A percentile compares a stretch with the other conserved stretches of the same genome.
Conservation (phyloP, 805 yeast species). For the Saccharomycopsis schoenii region DNA sequence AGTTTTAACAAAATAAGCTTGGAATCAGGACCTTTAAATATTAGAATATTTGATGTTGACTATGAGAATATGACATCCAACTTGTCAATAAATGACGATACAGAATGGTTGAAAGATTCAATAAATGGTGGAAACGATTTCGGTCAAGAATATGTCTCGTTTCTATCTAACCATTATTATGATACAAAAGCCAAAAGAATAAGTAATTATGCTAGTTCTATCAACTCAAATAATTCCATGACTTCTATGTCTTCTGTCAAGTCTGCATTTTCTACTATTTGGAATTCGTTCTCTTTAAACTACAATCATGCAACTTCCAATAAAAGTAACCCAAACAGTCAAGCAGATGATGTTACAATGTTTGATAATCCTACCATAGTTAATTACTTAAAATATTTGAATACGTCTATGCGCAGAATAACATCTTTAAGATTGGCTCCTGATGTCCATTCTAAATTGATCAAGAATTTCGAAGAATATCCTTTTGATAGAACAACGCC, state of each 20-base stretch:
- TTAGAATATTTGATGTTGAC: constrained; percentile 47
- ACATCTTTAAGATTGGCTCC: constrained; percentile 56
- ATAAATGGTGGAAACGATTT: not conserved
- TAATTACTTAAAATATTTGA: constrained; percentile 42
- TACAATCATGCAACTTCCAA: not conserved
- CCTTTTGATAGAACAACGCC: constrained; percentile 68
- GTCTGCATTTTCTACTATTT: constrained; percentile 25
- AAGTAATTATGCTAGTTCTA: constrained; percentile 15
- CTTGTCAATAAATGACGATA: not conserved
- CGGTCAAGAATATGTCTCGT: constrained; percentile 16
- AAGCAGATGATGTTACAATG: constrained; percentile 6
- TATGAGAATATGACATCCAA: constrained; percentile 1
- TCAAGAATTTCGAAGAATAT: constrained; percentile 55
- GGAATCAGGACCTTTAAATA: constrained; percentile 52
- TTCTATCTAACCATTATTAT: constrained; percentile 17
- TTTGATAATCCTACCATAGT: constrained; percentile 25
- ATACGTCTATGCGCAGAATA: constrained; percentile 53
- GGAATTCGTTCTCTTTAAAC: constrained; percentile 12
- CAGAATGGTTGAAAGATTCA: not conserved
- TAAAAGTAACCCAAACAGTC: constrained; percentile 23
- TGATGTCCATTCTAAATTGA: constrained; percentile 46
- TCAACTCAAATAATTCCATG: constrained; percentile 29
- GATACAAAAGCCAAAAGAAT: constrained; percentile 11
- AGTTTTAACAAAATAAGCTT: constrained; percentile 39
- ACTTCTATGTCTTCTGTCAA: constrained; percentile 51